Evolutionary conservation across 2,329 filamentous ascomycete genomes (phyloP).

Genomic region (Verticillium nonalfalfae): DNA sequence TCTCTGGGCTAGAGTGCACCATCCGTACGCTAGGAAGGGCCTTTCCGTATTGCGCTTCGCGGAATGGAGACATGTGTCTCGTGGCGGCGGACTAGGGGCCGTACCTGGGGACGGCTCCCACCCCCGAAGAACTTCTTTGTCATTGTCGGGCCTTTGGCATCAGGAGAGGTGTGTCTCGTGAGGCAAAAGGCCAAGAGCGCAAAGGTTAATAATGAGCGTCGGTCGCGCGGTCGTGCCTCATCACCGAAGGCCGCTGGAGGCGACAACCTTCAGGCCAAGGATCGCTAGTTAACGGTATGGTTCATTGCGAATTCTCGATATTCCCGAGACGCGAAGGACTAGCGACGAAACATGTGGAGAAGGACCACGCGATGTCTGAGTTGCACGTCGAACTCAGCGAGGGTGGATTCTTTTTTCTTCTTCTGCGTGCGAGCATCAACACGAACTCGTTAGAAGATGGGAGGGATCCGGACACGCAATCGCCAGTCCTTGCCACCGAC

Average conservation of each 20-base stretch:
- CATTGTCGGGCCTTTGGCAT: not conserved
- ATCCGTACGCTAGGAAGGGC: not conserved
- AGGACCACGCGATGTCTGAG: not conserved
- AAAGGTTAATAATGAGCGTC: not conserved
- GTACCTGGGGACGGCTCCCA: not conserved
- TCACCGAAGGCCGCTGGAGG: not conserved
- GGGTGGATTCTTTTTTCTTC: not conserved
- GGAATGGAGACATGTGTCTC: not conserved
- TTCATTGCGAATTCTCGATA: not conserved
- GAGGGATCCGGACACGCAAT: not conserved
- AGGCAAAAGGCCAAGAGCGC: not conserved
- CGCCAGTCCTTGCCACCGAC: not conserved
- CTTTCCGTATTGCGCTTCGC: not conserved
- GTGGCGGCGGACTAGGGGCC: not conserved
- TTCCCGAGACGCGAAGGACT: not conserved
- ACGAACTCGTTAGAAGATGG: not conserved
- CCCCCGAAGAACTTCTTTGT: not conserved
- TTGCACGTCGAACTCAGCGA: not conserved
- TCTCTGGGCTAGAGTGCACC: not conserved
- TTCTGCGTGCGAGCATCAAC: not conserved
- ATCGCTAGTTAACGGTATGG: not conserved
- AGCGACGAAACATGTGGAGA: not conserved
- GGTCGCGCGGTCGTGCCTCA: not conserved
- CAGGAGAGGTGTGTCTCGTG: not conserved
- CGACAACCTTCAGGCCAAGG: not conserved